phyloP scores from a whole-genome alignment of 768 basidiomycete genomes.

The Mrakia blollopis region DNA sequence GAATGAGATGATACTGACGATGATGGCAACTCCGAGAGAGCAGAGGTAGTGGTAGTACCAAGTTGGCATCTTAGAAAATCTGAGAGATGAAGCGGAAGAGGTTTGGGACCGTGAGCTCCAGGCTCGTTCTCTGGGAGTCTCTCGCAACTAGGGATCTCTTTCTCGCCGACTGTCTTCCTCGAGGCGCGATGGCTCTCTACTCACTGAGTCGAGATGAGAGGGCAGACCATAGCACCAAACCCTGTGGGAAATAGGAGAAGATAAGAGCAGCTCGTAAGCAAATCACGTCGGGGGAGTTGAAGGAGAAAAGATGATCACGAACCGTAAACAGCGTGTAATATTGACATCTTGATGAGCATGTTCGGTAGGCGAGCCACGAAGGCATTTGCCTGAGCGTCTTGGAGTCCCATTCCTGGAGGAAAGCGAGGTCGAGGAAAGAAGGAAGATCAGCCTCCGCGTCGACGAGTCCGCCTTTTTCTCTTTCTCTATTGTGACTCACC shows the following conservation, averaged over 20 bases:
- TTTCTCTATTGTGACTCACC: slow-evolving; percentile 41
- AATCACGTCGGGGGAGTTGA: neutral
- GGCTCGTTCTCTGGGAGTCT: no score
- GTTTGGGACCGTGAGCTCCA: neutral
- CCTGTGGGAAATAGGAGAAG: neutral
- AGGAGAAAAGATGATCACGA: slow-evolving; percentile 10
- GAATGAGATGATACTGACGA: slow-evolving; percentile 40
- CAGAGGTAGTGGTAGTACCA: slow-evolving; percentile 78
- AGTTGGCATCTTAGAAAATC: slow-evolving; percentile 27
- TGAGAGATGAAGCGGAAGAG: neutral
- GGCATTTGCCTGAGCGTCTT: slow-evolving; percentile 54
- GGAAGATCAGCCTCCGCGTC: slow-evolving; percentile 35
- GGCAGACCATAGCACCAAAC: slow-evolving; percentile 25
- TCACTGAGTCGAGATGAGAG: slow-evolving; percentile 20
- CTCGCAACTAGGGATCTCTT: no score
- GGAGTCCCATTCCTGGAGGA: neutral
- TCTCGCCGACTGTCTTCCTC: neutral
- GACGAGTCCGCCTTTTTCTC: slow-evolving; percentile 47
- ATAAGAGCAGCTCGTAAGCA: neutral
- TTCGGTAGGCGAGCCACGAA: slow-evolving; percentile 49
- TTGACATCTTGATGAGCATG: slow-evolving; percentile 48
- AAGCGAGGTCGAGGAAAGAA: no score
- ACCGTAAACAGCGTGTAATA: slow-evolving; percentile 52
- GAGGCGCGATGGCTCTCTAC: neutral
- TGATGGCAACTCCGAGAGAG: slow-evolving; percentile 61